Conservation (phyloP, 176 grass and related monocot species). For the Avena insularis region DNA sequence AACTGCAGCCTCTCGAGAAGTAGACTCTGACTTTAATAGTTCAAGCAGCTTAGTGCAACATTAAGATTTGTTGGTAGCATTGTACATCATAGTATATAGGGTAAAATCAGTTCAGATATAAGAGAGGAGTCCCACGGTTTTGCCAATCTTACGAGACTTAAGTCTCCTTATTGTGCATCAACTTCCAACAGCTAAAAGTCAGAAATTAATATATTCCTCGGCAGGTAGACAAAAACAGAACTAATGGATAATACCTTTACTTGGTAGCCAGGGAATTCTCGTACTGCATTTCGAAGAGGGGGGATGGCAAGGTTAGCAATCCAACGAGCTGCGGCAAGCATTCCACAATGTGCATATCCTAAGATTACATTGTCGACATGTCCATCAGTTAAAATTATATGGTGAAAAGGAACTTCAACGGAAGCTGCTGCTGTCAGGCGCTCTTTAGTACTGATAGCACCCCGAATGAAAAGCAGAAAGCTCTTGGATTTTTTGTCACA, state of each 20-base stretch:
- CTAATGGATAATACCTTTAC: conserved; percentile 63
- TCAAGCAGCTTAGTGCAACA: conserved; percentile 12
- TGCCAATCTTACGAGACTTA: not conserved
- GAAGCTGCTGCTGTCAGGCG: conserved; percentile 78
- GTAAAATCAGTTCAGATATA: not conserved
- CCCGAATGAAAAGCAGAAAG: conserved; percentile 82
- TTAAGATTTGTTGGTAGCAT: not conserved
- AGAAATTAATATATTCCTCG: not conserved
- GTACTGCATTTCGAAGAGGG: conserved; percentile 58
- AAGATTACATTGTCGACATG: conserved; percentile 66
- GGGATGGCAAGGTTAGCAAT: conserved; percentile 57
- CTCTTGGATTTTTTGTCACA: conserved; percentile 72
- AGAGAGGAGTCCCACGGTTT: not conserved
- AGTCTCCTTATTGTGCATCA: not conserved
- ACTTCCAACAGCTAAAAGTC: not conserved
- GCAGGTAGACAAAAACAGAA: conserved; percentile 7
- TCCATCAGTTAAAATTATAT: conserved; percentile 70
- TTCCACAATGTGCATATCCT: conserved; percentile 88
- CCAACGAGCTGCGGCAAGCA: conserved; percentile 74
- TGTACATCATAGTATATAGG: not conserved
- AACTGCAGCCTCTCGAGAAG: not conserved
- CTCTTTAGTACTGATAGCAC: conserved; percentile 83
- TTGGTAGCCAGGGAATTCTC: conserved; percentile 70
- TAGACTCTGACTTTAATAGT: not conserved
- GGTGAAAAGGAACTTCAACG: conserved; percentile 85